Evolutionary conservation across 2,329 filamentous ascomycete genomes (phyloP).

Genomic region (Drechslerella coelobrocha): DNA sequence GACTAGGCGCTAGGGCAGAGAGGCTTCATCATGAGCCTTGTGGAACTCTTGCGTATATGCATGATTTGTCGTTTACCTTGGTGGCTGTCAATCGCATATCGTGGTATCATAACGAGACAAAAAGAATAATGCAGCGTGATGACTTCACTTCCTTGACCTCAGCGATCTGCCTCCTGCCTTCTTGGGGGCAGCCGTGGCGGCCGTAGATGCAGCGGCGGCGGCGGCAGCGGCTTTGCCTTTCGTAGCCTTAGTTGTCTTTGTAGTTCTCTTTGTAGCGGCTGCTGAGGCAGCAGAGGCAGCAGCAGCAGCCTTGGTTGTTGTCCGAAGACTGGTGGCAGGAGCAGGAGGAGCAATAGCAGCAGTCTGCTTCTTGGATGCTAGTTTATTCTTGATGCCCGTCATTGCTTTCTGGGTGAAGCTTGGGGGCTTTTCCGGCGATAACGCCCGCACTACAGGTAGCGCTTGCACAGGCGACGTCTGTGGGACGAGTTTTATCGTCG

Average conservation of each 20-base stretch:
- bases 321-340: slow-evolving; percentile 18
- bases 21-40: not conserved
- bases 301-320: slow-evolving; percentile 20
- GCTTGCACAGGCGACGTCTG: slow-evolving; percentile 28
- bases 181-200: slow-evolving; percentile 7
- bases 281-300: slow-evolving; percentile 15
- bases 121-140: not conserved
- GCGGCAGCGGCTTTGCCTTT: slow-evolving; percentile 9
- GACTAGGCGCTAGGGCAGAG: too few species aligned
- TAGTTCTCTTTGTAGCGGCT: slow-evolving; percentile 13
- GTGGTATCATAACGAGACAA: slow-evolving; percentile 17
- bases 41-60: not conserved
- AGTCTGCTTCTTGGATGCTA: slow-evolving; percentile 11
- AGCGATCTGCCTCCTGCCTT: slow-evolving; percentile 34
- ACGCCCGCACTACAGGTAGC: slow-evolving; percentile 13
- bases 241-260: slow-evolving; percentile 11
- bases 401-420: slow-evolving; percentile 36
- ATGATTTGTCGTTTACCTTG: not conserved
- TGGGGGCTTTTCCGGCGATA: slow-evolving; percentile 31
- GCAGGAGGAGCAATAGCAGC: slow-evolving; percentile 2
- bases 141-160: slow-evolving; percentile 34
- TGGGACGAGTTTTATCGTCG: slow-evolving; percentile 38
- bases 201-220: not conserved
- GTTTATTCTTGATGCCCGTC: slow-evolving; percentile 29
- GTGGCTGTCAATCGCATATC: slow-evolving; percentile 1